Conservation (phyloP, 176 grass and related monocot species). For the Hordeum marinum region DNA sequence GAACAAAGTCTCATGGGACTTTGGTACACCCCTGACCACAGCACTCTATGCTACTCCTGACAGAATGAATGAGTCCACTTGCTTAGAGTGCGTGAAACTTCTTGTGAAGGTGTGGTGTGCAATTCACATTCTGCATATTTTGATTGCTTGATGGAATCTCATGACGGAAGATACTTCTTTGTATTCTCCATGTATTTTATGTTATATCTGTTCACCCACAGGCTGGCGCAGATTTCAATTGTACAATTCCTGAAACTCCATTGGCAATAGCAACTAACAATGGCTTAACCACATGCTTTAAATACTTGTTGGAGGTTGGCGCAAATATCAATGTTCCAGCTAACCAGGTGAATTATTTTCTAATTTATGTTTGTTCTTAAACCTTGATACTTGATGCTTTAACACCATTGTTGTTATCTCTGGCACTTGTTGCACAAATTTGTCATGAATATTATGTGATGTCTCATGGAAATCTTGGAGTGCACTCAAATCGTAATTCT, state of each 20-base stretch:
- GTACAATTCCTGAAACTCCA: conserved; percentile 15
- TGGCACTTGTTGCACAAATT: not conserved
- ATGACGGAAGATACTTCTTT: not conserved
- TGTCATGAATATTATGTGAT: not conserved
- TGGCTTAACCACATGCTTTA: not conserved
- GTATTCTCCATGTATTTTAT: not conserved
- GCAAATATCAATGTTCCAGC: not conserved
- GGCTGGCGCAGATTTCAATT: conserved; percentile 15
- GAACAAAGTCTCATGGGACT: conserved; percentile 6
- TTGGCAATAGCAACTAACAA: conserved; percentile 26
- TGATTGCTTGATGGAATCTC: not conserved
- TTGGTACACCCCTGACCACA: not conserved
- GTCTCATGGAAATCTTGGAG: not conserved
- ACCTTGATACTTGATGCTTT: not conserved
- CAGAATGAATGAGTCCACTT: not conserved
- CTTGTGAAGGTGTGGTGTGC: not conserved
- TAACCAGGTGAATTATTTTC: not conserved
- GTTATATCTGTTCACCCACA: not conserved
- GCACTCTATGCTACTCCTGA: conserved; percentile 4
- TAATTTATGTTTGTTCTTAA: not conserved
- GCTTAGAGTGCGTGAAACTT: not conserved
- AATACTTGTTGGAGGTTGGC: conserved; percentile 19
- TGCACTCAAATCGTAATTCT: not conserved
- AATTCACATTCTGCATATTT: not conserved
- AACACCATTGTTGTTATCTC: not conserved